A percentile compares a stretch with the other conserved stretches of the same genome.
Conservation (phyloP, 2,329 filamentous ascomycete species). For the Dactylellina drechsleri region DNA sequence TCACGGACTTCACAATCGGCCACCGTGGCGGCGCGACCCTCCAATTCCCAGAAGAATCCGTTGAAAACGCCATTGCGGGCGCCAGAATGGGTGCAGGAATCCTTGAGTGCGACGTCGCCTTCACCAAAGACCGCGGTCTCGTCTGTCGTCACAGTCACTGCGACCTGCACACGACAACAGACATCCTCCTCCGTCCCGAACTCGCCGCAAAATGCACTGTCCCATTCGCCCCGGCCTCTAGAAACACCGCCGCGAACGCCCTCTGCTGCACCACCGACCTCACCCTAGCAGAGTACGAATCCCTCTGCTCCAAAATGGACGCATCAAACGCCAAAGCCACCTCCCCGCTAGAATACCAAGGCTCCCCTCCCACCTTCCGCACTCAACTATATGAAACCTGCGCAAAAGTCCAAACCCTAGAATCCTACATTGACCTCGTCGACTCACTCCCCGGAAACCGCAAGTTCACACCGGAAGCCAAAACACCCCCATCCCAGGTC, state of each 20-base stretch:
- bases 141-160: conserved; percentile 76
- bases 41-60: conserved; percentile 73
- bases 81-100: conserved; percentile 75
- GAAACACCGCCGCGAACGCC: conserved; percentile 67
- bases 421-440: conserved; percentile 72
- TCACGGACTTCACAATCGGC: conserved; percentile 70
- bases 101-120: conserved; percentile 75
- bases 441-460: conserved; percentile 67
- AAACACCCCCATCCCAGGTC: conserved; percentile 70
- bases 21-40: conserved; percentile 73
- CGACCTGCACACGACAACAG: conserved; percentile 75
- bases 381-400: conserved; percentile 75
- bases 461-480: conserved; percentile 74
- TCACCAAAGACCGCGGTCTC: conserved; percentile 73
- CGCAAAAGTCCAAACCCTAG: conserved; percentile 70
- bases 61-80: conserved; percentile 70
- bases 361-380: conserved; percentile 70
- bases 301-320: conserved; percentile 77
- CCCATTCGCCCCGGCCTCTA: conserved; percentile 69
- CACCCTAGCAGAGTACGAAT: conserved; percentile 73
- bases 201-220: conserved; percentile 72
- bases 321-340: conserved; percentile 70
- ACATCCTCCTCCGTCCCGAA: conserved; percentile 72
- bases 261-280: conserved; percentile 78
- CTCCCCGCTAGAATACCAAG: conserved; percentile 69